Percentiles rank a stretch among this genome's conserved stretches.
Conservation (phyloP, 2,329 filamentous ascomycete genomes). For the Colletotrichum camelliae region DNA sequence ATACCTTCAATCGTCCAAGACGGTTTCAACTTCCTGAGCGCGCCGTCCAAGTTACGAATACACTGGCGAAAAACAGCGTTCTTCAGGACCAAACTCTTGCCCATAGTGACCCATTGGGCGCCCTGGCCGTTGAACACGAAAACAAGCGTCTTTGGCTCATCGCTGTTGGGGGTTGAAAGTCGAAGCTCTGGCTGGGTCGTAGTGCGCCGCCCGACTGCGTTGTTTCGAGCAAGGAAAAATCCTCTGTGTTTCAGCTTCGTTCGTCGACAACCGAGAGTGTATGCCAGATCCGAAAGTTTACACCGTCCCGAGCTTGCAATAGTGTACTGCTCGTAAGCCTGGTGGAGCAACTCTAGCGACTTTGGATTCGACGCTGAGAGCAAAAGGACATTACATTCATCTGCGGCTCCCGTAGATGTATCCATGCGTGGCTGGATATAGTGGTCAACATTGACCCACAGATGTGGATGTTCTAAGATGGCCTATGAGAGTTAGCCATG, state of each 20-base stretch:
- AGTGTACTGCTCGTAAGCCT: slow-evolving; percentile 25
- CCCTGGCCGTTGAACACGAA: slow-evolving; percentile 23
- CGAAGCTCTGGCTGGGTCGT: not conserved
- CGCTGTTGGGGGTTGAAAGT: not conserved
- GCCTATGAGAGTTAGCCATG: not conserved
- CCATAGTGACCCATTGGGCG: slow-evolving; percentile 21
- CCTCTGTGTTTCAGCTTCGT: slow-evolving; percentile 30
- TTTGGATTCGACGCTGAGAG: slow-evolving; percentile 24
- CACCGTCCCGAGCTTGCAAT: not conserved
- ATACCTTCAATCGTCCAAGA: not conserved
- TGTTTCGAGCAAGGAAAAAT: slow-evolving; percentile 22
- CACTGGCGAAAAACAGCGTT: not conserved
- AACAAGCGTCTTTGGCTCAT: slow-evolving; percentile 28
- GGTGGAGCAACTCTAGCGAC: slow-evolving; percentile 12
- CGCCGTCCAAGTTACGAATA: slow-evolving; percentile 21
- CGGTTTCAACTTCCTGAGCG: slow-evolving; percentile 35
- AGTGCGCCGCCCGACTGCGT: not conserved
- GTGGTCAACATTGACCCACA: not conserved
- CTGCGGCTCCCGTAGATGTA: not conserved
- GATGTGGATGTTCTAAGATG: not conserved
- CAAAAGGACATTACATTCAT: not conserved
- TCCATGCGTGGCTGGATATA: not conserved
- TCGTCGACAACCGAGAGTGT: slow-evolving; percentile 33
- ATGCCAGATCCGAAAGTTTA: slow-evolving; percentile 28
- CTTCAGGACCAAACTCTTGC: not conserved